Evolutionary conservation across 352 stramenopile species (phyloP).

Genomic region (Phytopythium oedochilum): DNA sequence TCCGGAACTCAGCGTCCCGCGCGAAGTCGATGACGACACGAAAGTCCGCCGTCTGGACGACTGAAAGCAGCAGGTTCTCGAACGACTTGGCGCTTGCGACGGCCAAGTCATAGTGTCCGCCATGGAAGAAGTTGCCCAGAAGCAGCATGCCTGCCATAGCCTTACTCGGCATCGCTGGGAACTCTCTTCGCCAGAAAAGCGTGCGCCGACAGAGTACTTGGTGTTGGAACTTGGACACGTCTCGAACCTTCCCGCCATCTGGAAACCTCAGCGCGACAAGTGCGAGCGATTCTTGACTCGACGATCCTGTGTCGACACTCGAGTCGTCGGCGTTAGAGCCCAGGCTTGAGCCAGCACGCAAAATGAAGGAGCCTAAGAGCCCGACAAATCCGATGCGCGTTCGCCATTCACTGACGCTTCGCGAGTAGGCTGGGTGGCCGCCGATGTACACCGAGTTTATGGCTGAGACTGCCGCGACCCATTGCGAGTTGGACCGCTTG

Average conservation of each 20-base stretch:
- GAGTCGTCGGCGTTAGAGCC: no score
- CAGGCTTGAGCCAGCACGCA: neutral
- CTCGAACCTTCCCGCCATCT: slow-evolving; percentile 20
- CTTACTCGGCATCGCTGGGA: slow-evolving; percentile 23
- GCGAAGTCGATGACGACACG: slow-evolving; percentile 34
- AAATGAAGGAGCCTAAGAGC: slow-evolving; percentile 24
- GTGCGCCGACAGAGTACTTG: slow-evolving; percentile 35
- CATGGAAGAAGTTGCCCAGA: slow-evolving; percentile 56
- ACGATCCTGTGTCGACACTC: no score
- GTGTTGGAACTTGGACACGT: slow-evolving; percentile 30
- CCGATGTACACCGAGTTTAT: slow-evolving; percentile 47
- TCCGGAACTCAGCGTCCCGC: slow-evolving; percentile 26
- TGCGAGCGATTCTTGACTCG: neutral
- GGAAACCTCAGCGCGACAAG: slow-evolving; percentile 7
- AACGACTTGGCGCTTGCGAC: slow-evolving; percentile 38
- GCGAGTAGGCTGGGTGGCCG: slow-evolving; percentile 42
- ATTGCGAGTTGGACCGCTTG: slow-evolving; percentile 8
- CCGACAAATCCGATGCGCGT: slow-evolving; percentile 46
- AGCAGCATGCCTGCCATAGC: slow-evolving; percentile 18
- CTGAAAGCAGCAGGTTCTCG: slow-evolving; percentile 48
- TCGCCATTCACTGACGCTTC: slow-evolving; percentile 44
- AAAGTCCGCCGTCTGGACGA: slow-evolving; percentile 47
- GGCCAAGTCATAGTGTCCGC: slow-evolving; percentile 40
- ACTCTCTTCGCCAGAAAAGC: slow-evolving; percentile 50
- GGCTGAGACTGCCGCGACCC: slow-evolving; percentile 18